Percentiles rank a stretch among this genome's conserved stretches.
phyloP scores from a whole-genome alignment of 1,139 yeast genomes.

The Zygoascus meyerae region DNA sequence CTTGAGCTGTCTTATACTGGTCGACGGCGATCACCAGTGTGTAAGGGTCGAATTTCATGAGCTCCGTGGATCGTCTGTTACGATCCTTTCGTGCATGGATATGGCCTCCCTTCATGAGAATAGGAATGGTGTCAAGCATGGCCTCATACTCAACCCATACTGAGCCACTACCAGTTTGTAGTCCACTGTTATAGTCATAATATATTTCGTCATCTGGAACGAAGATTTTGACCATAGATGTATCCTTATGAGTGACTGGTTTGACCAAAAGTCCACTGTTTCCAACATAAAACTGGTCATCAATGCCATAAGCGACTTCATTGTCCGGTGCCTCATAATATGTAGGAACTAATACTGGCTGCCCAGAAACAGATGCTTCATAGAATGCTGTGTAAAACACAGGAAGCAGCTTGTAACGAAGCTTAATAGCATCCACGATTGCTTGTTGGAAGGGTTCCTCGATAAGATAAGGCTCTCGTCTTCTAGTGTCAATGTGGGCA shows the following conservation, averaged over 20 bases:
- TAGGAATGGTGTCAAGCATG: slow-evolving; percentile 60
- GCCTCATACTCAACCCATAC: slow-evolving; percentile 38
- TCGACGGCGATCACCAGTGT: slow-evolving; percentile 61
- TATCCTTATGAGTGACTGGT: slow-evolving; percentile 66
- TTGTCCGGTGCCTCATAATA: slow-evolving; percentile 59
- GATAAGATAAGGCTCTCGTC: slow-evolving; percentile 89
- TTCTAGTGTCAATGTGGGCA: slow-evolving; percentile 87
- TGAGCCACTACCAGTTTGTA: slow-evolving; percentile 35
- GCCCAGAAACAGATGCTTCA: slow-evolving; percentile 53
- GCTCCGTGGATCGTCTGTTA: slow-evolving; percentile 68
- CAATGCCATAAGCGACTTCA: slow-evolving; percentile 50
- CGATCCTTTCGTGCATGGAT: slow-evolving; percentile 64
- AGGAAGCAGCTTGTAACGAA: slow-evolving; percentile 75
- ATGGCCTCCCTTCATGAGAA: slow-evolving; percentile 71
- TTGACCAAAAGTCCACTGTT: slow-evolving; percentile 67
- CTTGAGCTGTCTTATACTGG: slow-evolving; percentile 45
- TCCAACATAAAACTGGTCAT: slow-evolving; percentile 81
- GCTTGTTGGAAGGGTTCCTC: slow-evolving; percentile 67
- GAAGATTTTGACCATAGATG: slow-evolving; percentile 41
- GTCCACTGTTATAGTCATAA: slow-evolving; percentile 54
- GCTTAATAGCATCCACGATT: slow-evolving; percentile 62
- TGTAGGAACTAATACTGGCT: slow-evolving; percentile 72
- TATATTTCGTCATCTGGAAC: slow-evolving; percentile 51
- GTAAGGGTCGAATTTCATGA: slow-evolving; percentile 80
- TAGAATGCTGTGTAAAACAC: slow-evolving; percentile 76